phyloP scores from a whole-genome alignment of 2,329 filamentous ascomycete species.

The Phialemoniopsis sp. region DNA sequence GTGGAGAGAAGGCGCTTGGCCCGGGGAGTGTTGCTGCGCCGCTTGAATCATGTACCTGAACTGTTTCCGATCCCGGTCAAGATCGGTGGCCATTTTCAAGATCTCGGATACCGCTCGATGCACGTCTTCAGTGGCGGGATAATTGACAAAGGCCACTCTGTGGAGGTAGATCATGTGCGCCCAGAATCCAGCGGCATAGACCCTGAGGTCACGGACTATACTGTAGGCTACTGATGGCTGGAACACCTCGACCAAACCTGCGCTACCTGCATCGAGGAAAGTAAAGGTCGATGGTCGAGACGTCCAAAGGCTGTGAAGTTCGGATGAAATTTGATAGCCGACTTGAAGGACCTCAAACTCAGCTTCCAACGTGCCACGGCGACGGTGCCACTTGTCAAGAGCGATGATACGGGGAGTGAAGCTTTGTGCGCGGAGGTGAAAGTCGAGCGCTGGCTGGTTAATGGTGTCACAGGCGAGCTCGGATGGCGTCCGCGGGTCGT shows the following conservation, averaged over 20 bases:
- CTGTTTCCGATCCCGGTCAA: not conserved
- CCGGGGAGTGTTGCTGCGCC: too few species aligned
- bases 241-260: not conserved
- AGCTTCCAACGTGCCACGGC: slow-evolving; percentile 1
- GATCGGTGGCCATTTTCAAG: not conserved
- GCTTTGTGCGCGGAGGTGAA: not conserved
- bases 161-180: not conserved
- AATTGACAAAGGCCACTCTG: not conserved
- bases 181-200: not conserved
- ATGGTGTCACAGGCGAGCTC: slow-evolving; percentile 1
- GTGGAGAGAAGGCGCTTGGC: too few species aligned
- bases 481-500: not conserved
- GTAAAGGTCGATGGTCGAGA: not conserved
- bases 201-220: not conserved
- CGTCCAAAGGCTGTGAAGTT: not conserved
- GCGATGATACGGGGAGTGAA: not conserved
- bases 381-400: slow-evolving; percentile 20
- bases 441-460: not conserved
- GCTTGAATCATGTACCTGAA: not conserved
- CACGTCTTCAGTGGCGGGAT: not conserved
- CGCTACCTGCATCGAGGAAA: slow-evolving; percentile 17
- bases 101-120: not conserved
- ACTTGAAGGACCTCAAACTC: not conserved
- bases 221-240: not conserved
- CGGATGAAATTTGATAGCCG: not conserved